Evolutionary conservation across 2,329 filamentous ascomycete species (phyloP).

Genomic region (Alternaria arborescens): DNA sequence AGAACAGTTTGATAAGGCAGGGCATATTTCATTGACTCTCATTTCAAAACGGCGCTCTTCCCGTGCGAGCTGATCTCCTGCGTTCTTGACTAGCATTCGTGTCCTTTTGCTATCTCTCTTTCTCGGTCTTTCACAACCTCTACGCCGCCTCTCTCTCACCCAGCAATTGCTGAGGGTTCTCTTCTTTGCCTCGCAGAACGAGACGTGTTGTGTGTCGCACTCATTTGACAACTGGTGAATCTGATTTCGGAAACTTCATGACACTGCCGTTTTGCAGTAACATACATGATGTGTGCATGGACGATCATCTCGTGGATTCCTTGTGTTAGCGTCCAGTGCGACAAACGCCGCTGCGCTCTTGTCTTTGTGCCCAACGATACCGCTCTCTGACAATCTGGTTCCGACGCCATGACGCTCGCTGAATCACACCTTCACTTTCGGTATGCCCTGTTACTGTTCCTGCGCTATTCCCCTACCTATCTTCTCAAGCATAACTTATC

Average conservation of each 20-base stretch:
- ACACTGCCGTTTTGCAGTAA: neutral
- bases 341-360: neutral
- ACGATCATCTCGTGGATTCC: neutral
- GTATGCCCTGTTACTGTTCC: too few species aligned
- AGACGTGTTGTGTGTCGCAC: neutral
- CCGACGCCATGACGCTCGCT: neutral
- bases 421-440: neutral
- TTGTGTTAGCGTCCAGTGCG: neutral
- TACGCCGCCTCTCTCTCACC: neutral
- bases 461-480: conserved; percentile 30
- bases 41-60: neutral
- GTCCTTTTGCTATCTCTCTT: neutral
- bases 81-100: neutral
- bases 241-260: neutral
- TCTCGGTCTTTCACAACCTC: neutral
- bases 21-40: neutral
- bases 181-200: neutral
- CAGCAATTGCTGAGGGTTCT: neutral
- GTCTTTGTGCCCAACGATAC: neutral
- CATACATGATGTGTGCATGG: neutral
- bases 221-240: neutral
- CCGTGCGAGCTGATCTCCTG: neutral
- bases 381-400: neutral
- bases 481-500: conserved; percentile 7
- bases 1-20: neutral